Evolutionary conservation across 257 asterid species (phyloP).

Genomic region (Perilla frutescens): DNA sequence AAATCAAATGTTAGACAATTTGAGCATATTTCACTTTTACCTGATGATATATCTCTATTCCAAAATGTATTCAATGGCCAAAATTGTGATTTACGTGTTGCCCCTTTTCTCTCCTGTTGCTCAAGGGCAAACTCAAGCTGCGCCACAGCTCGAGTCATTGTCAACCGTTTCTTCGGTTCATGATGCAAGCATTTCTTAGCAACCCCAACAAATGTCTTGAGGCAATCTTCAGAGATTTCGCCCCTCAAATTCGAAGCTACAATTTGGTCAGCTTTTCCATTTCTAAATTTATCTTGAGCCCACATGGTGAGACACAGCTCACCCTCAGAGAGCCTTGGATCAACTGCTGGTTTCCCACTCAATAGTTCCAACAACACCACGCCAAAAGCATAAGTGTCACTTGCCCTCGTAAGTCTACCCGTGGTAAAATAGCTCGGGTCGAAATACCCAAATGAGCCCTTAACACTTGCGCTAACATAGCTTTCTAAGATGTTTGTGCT

Average conservation of each 20-base stretch:
- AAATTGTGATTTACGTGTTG: background rate
- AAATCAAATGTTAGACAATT: too few species aligned
- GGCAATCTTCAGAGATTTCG: background rate
- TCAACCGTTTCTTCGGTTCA: background rate
- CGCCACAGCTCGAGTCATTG: background rate
- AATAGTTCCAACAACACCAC: slow-evolving; percentile 19
- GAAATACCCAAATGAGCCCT: slow-evolving; percentile 22
- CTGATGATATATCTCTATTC: background rate
- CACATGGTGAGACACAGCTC: background rate
- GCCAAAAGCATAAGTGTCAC: slow-evolving; percentile 25
- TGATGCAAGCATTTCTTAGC: background rate
- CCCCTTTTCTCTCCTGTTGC: background rate
- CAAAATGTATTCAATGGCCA: background rate
- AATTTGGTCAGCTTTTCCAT: background rate
- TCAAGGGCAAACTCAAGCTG: background rate
- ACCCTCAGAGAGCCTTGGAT: background rate
- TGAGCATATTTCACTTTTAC: background rate
- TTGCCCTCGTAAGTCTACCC: background rate
- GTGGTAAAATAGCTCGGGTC: slow-evolving; percentile 24
- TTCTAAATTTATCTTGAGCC: slow-evolving; percentile 5
- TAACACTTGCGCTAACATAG: slow-evolving; percentile 1
- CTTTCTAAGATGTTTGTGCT: background rate
- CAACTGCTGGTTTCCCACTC: slow-evolving; percentile 1
- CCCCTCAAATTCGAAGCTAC: background rate
- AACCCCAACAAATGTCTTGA: background rate